Evolutionary conservation across 768 basidiomycete species (phyloP).

Genomic region (Butyriboletus loyo): DNA sequence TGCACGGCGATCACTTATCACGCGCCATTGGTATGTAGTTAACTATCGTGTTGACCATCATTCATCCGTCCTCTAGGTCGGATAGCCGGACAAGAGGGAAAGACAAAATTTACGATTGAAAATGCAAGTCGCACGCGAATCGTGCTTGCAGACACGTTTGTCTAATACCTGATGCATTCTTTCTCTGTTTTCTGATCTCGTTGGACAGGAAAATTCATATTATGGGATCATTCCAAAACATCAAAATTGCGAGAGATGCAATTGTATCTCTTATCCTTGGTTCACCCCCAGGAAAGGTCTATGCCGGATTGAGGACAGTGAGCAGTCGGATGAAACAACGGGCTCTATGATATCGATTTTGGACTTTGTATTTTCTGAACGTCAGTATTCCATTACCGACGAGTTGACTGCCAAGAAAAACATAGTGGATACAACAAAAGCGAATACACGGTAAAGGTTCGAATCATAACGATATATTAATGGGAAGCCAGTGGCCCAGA

Average conservation of each 20-base stretch:
- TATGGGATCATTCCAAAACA: slow-evolving; percentile 97
- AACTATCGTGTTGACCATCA: not conserved
- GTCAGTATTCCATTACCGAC: slow-evolving; percentile 8
- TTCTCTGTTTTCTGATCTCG: slow-evolving; percentile 4
- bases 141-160: slow-evolving; percentile 94
- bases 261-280: slow-evolving; percentile 94
- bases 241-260: slow-evolving; percentile 95
- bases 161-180: slow-evolving; percentile 12
- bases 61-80: slow-evolving; percentile 54
- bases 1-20: slow-evolving; percentile 97
- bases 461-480: not conserved
- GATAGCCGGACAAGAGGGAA: slow-evolving; percentile 97
- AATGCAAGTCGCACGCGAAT: slow-evolving; percentile 97
- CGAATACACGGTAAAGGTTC: not conserved
- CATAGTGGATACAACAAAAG: not conserved
- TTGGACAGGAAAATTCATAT: slow-evolving; percentile 89
- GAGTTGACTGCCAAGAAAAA: slow-evolving; percentile 4
- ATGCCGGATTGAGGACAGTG: slow-evolving; percentile 87
- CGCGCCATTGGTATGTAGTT: slow-evolving; percentile 81
- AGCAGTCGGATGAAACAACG: slow-evolving; percentile 93
- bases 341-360: slow-evolving; percentile 51
- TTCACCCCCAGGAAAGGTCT: slow-evolving; percentile 92
- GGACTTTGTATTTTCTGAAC: slow-evolving; percentile 5
- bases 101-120: slow-evolving; percentile 98
- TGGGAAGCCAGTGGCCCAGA: not conserved